Conservation (phyloP, 345 rosid genomes). For the Corymbia maculata region DNA sequence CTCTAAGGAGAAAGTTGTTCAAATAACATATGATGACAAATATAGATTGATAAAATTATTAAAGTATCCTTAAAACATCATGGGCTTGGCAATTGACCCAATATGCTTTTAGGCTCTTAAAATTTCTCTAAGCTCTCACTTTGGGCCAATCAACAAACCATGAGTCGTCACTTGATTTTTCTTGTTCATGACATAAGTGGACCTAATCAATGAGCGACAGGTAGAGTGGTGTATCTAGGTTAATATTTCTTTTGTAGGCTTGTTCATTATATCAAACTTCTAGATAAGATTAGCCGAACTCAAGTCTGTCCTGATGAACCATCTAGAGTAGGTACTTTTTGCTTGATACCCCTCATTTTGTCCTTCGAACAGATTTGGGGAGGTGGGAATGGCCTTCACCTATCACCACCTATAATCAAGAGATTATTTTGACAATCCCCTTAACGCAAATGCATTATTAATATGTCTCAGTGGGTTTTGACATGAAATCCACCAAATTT, state of each 20-base stretch:
- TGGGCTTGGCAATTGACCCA: background rate
- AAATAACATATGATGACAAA: background rate
- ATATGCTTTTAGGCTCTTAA: background rate
- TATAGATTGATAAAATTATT: background rate
- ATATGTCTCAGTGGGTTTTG: background rate
- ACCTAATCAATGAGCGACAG: background rate
- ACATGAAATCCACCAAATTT: background rate
- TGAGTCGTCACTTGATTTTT: background rate
- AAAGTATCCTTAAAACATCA: background rate
- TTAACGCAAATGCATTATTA: background rate
- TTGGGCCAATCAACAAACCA: background rate
- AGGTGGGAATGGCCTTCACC: background rate
- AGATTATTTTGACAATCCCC: background rate
- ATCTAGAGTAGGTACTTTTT: background rate
- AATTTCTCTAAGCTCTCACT: background rate
- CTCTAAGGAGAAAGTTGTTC: background rate
- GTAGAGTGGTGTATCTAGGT: background rate
- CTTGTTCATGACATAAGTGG: background rate
- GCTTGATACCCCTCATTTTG: background rate
- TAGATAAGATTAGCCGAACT: background rate
- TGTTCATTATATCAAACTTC: background rate
- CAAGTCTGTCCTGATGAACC: background rate
- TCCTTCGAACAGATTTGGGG: background rate
- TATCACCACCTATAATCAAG: background rate
- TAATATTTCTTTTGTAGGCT: background rate